Percentiles rank a stretch among this genome's conserved stretches.
Evolutionary conservation across 305 asterid genomes (phyloP).

Genomic region (Andrographis paniculata): DNA sequence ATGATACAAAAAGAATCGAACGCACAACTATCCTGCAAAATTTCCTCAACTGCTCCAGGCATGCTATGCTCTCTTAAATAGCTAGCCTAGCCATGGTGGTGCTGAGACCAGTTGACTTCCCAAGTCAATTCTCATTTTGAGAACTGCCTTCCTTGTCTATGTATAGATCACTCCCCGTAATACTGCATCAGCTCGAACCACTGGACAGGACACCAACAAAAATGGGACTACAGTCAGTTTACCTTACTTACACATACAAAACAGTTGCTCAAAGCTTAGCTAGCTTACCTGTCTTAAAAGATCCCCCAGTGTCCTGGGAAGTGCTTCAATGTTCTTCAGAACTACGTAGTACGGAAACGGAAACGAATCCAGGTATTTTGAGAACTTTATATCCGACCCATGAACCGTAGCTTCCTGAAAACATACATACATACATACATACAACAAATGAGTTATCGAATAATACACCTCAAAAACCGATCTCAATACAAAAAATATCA

Average conservation of each 20-base stretch:
- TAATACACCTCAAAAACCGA: neutral
- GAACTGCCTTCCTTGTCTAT: too few relatives aligned
- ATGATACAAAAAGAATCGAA: too few relatives aligned
- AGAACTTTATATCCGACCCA: conserved; percentile 27
- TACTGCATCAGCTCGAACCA: conserved; percentile 95
- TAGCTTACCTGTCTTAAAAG: conserved; percentile 79
- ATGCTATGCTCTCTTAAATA: too few relatives aligned
- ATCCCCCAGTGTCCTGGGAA: conserved; percentile 86
- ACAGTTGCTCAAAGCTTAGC: neutral
- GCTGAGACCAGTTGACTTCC: too few relatives aligned
- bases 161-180: conserved; percentile 44
- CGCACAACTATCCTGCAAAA: too few relatives aligned
- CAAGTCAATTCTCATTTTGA: too few relatives aligned
- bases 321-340: conserved; percentile 77
- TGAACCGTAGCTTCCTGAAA: conserved; percentile 55
- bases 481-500: neutral
- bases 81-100: too few relatives aligned
- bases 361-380: conserved; percentile 68
- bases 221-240: conserved; percentile 1
- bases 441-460: conserved; percentile 5
- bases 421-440: too few relatives aligned
- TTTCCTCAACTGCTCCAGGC: too few relatives aligned
- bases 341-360: conserved; percentile 89
- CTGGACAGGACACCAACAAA: conserved; percentile 27
- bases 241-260: neutral